Percentiles rank a stretch among this genome's conserved stretches.
These are phyloP conservation scores for Knoxdaviesia capensis DNA, from an alignment of 2,329 filamentous ascomycete genomes.

Conservation along the genomic window DNA sequence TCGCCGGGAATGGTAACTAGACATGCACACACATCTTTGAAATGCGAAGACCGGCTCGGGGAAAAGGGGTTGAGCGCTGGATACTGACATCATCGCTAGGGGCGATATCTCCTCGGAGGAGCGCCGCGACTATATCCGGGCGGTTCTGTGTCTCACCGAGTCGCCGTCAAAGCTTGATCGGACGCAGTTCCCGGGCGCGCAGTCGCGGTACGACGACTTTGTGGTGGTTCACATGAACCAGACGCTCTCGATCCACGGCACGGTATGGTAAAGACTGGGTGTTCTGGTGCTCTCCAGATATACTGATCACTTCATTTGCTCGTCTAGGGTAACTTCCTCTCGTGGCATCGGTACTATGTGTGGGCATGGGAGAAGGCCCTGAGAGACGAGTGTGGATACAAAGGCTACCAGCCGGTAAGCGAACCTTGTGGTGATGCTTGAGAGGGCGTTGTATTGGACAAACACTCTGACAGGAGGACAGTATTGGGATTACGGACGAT, in stretches of 20 bases:
- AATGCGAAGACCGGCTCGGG: background rate
- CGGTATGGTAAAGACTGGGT: conserved; percentile 4
- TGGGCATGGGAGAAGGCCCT: conserved; percentile 18
- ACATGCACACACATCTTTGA: background rate
- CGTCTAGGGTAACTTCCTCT: conserved; percentile 16
- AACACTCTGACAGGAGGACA: conserved; percentile 6
- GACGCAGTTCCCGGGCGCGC: conserved; percentile 9
- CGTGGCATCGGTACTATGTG: conserved; percentile 22
- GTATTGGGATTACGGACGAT: conserved; percentile 32
- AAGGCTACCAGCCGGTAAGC: conserved; percentile 16
- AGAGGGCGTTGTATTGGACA: background rate
- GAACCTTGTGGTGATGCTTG: background rate
- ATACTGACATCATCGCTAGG: background rate
- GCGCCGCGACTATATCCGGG: conserved; percentile 9
- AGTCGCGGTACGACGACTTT: conserved; percentile 13
- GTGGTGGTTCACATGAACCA: conserved; percentile 13
- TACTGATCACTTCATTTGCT: background rate
- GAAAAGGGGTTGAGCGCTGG: too few species aligned
- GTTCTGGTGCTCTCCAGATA: background rate
- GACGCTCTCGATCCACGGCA: conserved; percentile 9
- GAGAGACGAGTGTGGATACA: conserved; percentile 20
- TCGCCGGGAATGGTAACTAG: conserved; percentile 8
- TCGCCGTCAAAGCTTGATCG: conserved; percentile 9
- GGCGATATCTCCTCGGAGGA: conserved; percentile 4
- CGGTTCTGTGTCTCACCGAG: conserved; percentile 9